Evolutionary conservation across 2,329 filamentous ascomycete genomes (phyloP).

Genomic region (Talaromyces islandicus): DNA sequence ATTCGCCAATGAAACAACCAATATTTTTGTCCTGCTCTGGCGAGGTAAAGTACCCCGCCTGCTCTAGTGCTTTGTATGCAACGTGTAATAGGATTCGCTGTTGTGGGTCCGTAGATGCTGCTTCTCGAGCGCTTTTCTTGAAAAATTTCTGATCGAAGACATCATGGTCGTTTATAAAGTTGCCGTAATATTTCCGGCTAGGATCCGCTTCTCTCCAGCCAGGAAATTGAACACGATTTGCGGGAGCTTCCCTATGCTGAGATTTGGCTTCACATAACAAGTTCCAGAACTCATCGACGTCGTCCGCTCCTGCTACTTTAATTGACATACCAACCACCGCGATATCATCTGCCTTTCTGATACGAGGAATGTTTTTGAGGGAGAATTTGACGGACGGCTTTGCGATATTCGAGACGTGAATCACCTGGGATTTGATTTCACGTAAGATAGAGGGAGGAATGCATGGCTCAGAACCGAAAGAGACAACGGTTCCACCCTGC

Average conservation of each 20-base stretch:
- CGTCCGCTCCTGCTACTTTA: conserved; percentile 23
- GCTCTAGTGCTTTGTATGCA: conserved; percentile 34
- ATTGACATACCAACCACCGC: conserved; percentile 30
- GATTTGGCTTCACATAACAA: conserved; percentile 20
- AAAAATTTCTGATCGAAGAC: conserved; percentile 26
- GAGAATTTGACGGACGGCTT: neutral
- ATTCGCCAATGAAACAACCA: conserved; percentile 22
- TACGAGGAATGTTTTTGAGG: neutral
- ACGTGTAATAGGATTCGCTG: conserved; percentile 22
- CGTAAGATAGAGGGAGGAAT: conserved; percentile 28
- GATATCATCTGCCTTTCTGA: conserved; percentile 17
- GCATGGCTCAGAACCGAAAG: conserved; percentile 33
- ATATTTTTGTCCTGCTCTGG: conserved; percentile 19
- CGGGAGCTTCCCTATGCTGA: conserved; percentile 12
- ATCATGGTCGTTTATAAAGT: conserved; percentile 18
- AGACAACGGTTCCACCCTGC: conserved; percentile 17
- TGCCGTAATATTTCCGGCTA: conserved; percentile 13
- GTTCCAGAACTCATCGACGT: conserved; percentile 27
- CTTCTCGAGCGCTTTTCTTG: conserved; percentile 9
- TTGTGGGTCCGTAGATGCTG: conserved; percentile 11
- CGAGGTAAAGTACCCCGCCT: conserved; percentile 16
- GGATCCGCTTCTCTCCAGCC: conserved; percentile 12
- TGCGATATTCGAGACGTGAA: conserved; percentile 1
- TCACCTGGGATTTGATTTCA: conserved; percentile 14
- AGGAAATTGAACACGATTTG: conserved; percentile 12